These are phyloP conservation scores for Cucumis hystrix DNA, from an alignment of 306 rosid species.

Conservation along the genomic window DNA sequence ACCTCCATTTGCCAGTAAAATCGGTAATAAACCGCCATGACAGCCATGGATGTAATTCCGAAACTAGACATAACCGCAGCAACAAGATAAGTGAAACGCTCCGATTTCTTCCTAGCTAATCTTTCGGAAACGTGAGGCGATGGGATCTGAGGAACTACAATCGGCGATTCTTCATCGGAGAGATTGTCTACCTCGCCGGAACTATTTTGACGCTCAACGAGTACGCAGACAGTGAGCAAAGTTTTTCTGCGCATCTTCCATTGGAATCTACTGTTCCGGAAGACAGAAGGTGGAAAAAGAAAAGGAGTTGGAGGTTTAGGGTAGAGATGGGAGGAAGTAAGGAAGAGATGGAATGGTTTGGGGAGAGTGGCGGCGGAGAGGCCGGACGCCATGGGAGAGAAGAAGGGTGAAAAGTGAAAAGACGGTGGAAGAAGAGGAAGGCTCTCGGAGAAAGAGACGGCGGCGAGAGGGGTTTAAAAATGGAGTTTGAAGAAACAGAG, in stretches of 20 bases:
- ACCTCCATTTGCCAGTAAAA: slow-evolving; percentile 99
- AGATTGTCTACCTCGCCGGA: slow-evolving; percentile 16
- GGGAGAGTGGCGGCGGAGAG: slow-evolving; percentile 38
- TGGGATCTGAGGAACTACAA: slow-evolving; percentile 15
- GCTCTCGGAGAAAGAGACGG: not conserved
- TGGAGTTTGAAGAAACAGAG: not conserved
- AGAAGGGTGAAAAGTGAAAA: not conserved
- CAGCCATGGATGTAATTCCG: slow-evolving; percentile 82
- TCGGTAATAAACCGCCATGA: slow-evolving; percentile 70
- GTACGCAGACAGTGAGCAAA: slow-evolving; percentile 41
- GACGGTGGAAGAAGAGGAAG: not conserved
- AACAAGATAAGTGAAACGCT: slow-evolving; percentile 60
- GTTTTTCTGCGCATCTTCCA: slow-evolving; percentile 21
- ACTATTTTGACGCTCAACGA: slow-evolving; percentile 52
- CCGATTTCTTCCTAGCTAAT: slow-evolving; percentile 56
- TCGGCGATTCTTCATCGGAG: slow-evolving; percentile 4
- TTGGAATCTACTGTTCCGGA: slow-evolving; percentile 10
- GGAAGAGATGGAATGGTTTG: slow-evolving; percentile 35
- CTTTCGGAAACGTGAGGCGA: slow-evolving; percentile 37
- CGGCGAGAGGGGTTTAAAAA: not conserved
- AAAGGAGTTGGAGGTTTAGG: slow-evolving; percentile 22
- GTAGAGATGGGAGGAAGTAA: slow-evolving; percentile 25
- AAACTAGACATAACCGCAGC: slow-evolving; percentile 87
- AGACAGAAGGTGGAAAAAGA: slow-evolving; percentile 19
- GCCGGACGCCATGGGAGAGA: slow-evolving; percentile 58